A percentile compares a stretch with the other conserved stretches of the same genome.
Evolutionary conservation across 2,329 filamentous ascomycete genomes (phyloP).

Genomic region (Aspergillus chevalieri): DNA sequence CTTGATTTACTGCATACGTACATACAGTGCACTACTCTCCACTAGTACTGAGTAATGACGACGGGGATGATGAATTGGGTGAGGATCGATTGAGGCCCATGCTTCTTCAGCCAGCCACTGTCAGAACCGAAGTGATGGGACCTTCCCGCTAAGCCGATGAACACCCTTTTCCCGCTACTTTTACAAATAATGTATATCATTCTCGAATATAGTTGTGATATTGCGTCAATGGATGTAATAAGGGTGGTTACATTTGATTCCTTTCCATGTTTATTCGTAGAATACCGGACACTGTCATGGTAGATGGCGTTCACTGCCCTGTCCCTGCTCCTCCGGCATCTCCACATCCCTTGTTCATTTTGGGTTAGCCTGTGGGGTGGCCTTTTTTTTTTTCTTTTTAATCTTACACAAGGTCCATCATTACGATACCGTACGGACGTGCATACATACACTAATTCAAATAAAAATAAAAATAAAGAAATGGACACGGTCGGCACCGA

Average conservation of each 20-base stretch:
- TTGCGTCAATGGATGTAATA: neutral
- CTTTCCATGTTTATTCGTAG: neutral
- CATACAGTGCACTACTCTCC: neutral
- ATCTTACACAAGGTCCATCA: neutral
- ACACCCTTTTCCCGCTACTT: neutral
- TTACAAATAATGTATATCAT: neutral
- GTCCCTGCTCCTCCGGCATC: neutral
- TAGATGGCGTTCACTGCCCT: neutral
- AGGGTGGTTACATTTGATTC: neutral
- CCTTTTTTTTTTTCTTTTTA: neutral
- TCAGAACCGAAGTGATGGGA: conserved; percentile 1
- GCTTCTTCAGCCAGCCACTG: neutral
- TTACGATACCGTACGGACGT: too few species aligned
- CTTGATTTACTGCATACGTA: too few species aligned
- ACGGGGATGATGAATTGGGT: neutral
- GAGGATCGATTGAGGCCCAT: neutral
- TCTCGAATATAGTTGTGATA: neutral
- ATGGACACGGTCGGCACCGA: neutral
- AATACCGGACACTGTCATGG: neutral
- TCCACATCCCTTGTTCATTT: neutral
- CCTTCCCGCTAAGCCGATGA: neutral
- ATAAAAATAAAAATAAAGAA: neutral
- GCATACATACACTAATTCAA: neutral
- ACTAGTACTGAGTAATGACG: neutral
- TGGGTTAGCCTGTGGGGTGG: too few species aligned